These are phyloP conservation scores for Telopea speciosissima DNA, from an alignment of 177 flowering plant species.

Conservation along the genomic window DNA sequence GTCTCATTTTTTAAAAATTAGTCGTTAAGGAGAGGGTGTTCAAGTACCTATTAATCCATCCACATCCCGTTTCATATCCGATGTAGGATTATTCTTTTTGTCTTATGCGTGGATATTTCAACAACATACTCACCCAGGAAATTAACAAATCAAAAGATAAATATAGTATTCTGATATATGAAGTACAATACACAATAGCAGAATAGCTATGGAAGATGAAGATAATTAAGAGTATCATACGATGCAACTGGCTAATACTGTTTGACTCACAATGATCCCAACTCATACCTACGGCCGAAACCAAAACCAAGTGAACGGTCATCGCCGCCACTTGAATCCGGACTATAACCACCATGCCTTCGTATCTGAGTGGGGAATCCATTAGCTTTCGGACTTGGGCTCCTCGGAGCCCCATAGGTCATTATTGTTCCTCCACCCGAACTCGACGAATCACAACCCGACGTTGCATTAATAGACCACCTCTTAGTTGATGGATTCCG, in stretches of 20 bases:
- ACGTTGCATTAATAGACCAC: conserved; percentile 15
- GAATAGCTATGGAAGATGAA: no score
- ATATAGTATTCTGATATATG: no score
- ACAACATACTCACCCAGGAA: no score
- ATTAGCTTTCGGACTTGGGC: conserved; percentile 44
- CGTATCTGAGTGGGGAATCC: conserved; percentile 16
- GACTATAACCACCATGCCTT: conserved; percentile 36
- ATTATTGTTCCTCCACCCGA: conserved; percentile 47
- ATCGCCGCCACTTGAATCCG: conserved; percentile 41
- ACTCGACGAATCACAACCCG: conserved; percentile 58
- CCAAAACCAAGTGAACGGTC: no score
- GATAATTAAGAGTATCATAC: not conserved
- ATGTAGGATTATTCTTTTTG: no score
- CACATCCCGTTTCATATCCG: no score
- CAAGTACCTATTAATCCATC: no score
- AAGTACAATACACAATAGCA: not conserved
- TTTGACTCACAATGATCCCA: not conserved
- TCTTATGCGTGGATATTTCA: no score
- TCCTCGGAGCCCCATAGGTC: conserved; percentile 31
- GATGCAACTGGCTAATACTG: not conserved
- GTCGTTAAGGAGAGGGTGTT: no score
- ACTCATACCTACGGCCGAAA: no score
- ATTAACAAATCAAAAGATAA: no score
- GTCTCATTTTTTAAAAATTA: no score
- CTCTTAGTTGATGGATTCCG: conserved; percentile 62